Evolutionary conservation across 2,329 filamentous ascomycete genomes (phyloP).

Genomic region (Albifimbria verrucaria): DNA sequence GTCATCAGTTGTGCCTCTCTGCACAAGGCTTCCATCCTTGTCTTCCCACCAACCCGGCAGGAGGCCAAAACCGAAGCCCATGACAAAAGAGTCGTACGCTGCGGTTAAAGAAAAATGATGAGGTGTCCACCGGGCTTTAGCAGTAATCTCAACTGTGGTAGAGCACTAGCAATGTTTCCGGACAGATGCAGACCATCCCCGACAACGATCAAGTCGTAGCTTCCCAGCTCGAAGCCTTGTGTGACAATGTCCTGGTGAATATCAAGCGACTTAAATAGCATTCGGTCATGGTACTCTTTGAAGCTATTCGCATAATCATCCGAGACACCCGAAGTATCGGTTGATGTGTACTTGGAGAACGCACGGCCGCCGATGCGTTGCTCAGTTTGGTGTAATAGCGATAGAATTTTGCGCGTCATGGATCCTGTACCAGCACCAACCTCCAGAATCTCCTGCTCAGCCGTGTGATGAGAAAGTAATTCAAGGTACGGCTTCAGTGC

Average conservation of each 20-base stretch:
- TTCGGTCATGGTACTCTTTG: constrained; percentile 8
- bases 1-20: neutral
- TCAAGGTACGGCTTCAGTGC: neutral
- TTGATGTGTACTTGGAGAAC: constrained; percentile 33
- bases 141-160: constrained; percentile 11
- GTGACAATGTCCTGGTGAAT: constrained; percentile 9
- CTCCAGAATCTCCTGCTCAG: constrained; percentile 32
- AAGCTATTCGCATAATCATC: constrained; percentile 25
- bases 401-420: constrained; percentile 6
- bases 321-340: constrained; percentile 35
- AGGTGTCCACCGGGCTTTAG: constrained; percentile 26
- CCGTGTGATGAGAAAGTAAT: constrained; percentile 24
- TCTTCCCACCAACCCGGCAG: constrained; percentile 34
- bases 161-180: constrained; percentile 17
- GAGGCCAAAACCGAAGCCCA: constrained; percentile 21
- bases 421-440: constrained; percentile 36
- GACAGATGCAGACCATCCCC: constrained; percentile 27
- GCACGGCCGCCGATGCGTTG: neutral
- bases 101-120: constrained; percentile 16
- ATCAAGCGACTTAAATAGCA: constrained; percentile 6
- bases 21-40: constrained; percentile 14
- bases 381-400: neutral
- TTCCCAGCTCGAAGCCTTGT: constrained; percentile 13
- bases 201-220: constrained; percentile 23
- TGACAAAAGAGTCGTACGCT: constrained; percentile 7